Percentiles rank a stretch among this genome's conserved stretches.
Conservation (phyloP, 2,329 filamentous ascomycete species). For the Paraconiothyrium sp. region DNA sequence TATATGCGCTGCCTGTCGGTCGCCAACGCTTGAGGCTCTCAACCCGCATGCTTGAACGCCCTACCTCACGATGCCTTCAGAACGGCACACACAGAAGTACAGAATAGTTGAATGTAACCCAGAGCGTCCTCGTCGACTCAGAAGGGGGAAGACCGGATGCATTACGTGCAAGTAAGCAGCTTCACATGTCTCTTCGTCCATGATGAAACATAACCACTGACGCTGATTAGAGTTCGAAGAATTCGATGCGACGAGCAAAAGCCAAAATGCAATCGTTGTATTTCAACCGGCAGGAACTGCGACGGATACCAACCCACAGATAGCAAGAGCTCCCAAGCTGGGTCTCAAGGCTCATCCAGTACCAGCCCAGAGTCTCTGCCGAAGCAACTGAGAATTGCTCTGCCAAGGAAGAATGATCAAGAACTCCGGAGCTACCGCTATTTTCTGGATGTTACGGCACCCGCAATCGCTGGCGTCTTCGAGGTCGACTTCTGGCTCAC, state of each 20-base stretch:
- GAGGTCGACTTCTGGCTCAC: constrained; percentile 13
- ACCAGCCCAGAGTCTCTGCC: constrained; percentile 1
- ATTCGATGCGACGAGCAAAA: constrained; percentile 14
- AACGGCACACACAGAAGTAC: background rate
- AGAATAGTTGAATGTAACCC: constrained; percentile 11
- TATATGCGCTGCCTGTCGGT: background rate
- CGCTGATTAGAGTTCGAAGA: constrained; percentile 5
- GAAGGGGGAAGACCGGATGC: constrained; percentile 11
- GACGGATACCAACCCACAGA: constrained; percentile 9
- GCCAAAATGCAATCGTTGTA: constrained; percentile 11
- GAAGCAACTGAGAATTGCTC: constrained; percentile 5
- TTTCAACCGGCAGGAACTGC: constrained; percentile 12
- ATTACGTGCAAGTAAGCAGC: constrained; percentile 15
- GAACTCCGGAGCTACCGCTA: constrained; percentile 14
- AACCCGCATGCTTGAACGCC: background rate
- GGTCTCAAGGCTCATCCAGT: background rate
- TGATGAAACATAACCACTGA: background rate
- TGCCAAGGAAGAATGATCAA: constrained; percentile 10
- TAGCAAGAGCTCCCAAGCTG: background rate
- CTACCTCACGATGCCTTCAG: constrained; percentile 1
- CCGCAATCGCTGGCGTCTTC: constrained; percentile 13
- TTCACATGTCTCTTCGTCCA: background rate
- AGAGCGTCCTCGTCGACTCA: constrained; percentile 5
- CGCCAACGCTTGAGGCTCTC: background rate
- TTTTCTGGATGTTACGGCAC: constrained; percentile 13